Conservation (phyloP, 1,284 basidiomycete genomes). For the Butyriboletus appendiculatus region DNA sequence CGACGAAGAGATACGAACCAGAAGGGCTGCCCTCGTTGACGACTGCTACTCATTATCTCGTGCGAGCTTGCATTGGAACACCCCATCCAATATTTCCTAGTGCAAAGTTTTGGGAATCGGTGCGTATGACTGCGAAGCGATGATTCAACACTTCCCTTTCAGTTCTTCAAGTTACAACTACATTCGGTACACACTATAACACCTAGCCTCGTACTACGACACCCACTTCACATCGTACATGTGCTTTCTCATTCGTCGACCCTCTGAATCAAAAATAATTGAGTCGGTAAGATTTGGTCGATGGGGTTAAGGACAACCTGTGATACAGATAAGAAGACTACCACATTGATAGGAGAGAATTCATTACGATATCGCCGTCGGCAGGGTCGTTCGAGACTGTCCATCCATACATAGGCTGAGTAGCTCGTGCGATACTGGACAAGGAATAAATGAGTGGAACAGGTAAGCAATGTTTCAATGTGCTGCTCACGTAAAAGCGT, state of each 20-base stretch:
- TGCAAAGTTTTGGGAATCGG: too few species aligned
- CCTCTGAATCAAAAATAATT: neutral
- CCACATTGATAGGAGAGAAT: neutral
- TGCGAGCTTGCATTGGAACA: too few species aligned
- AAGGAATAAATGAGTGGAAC: neutral
- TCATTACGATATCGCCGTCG: neutral
- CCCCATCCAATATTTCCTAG: too few species aligned
- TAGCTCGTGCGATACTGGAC: neutral
- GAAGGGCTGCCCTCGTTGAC: too few species aligned
- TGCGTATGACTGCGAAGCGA: too few species aligned
- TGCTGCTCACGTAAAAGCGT: neutral
- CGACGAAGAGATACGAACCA: too few species aligned
- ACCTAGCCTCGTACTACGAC: too few species aligned
- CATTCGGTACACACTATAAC: too few species aligned
- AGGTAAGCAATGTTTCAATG: too few species aligned
- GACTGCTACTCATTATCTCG: too few species aligned
- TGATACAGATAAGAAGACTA: neutral
- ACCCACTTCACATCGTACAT: neutral
- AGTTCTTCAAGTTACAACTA: too few species aligned
- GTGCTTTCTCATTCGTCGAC: neutral
- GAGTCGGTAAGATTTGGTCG: neutral
- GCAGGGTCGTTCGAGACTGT: neutral
- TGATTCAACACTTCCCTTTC: too few species aligned
- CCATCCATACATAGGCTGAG: neutral
- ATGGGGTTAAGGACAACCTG: neutral